Evolutionary conservation across 2,329 filamentous ascomycete genomes (phyloP), one percentile per base, ranked within the genome.

Genomic region (Nigrospora oryzae): DNA sequence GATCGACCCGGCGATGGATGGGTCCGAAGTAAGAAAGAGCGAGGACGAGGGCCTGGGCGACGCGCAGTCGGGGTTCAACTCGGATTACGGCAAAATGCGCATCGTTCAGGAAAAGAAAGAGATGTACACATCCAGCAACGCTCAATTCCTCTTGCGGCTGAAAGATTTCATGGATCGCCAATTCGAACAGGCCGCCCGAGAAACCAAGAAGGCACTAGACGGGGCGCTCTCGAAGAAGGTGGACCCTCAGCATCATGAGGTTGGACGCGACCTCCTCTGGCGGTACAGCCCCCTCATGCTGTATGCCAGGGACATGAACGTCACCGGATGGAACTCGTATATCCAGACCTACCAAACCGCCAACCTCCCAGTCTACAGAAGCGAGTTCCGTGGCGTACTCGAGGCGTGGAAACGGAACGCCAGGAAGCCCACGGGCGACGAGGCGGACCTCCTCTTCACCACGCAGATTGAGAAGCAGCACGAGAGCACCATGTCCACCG

Each of bases 71-170:
- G 72, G 73, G 5, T 78, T 85, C 12, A 82, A 86, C 54, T 83
- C 77, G 42, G 86, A 89, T 56, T 89, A 84, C 50, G 88, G 87
- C 32, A 84, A 88, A 53, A 97, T 98, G 91, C 83, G 87, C 44
- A 90, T 95, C 36, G 80, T 98, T 23, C 87, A 89, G 54, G 89
- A 97, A 63, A 96, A 95, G 75, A 93, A 89, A 63, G 86, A 94
- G 51, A 84, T 88, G 60, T 98, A 96, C 58, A 73, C 83, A 46
- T 74, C 81, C 13, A 87, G 95, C 60, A 89, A 84, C 53, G 69
- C 75, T 17, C 67, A 78, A 43, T 96, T 97, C 60, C 76, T 95
- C 56, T 79, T 83, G 49, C 79, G 90, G 39, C 71, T 96, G 13
- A 82, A 86, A 51, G 83, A 87, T 43, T 91, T 90, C 61, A 85